Base-by-base conservation (phyloP, 192 early-diverging fungal species). In the Jimgerdemannia flammicorona region DNA sequence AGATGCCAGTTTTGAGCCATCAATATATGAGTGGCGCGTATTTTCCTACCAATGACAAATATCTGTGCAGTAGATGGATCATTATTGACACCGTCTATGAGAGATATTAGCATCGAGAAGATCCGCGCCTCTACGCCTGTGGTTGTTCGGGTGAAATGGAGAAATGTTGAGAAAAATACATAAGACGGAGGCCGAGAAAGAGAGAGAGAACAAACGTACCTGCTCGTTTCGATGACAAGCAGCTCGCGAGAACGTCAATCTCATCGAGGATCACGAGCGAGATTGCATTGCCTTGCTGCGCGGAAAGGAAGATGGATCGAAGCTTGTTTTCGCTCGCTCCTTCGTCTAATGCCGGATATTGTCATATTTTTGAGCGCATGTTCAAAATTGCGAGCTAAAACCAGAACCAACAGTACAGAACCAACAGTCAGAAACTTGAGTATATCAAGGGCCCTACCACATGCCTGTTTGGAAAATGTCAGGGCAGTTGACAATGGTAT, bases 251-350 rank as follows among this genome's bases (percentile, higher is more conserved):
- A 70, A 89, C 85, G 74, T 89, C 88, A 14, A 87, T 77, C 74
- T 89, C 88, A 66, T 89, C 88, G 4, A 89, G 29, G 44, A 89
- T 81, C 9, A 89, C 29, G n/a, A 88, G 79, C 3, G 87, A 88
- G 3, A 78, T 68, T 40, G 43, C 75, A 20, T 81, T 43, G 4
- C 70, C 70, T 3, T 78, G 40, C 42, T 79, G 44, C 40, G 75
- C 75, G n/a, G 43, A 73, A 75, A 87, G 86, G 10, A 84, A 73
- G 43, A 20, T 70, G 14, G 49, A 59, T 49, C 71, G 73, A 67
- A 90, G 78, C 73, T 83, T 80, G 70, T 75, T 79, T 74, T 91
- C 83, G 78, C 84, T 84, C 20, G 81, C 83, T 10, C 88, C 88
- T 74, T 88, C 86, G 75, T 87, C 88, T 89, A 70, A 43, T 59